Base-by-base conservation (phyloP, 2,329 filamentous ascomycete species). In the Arachnopeziza araneosa region DNA sequence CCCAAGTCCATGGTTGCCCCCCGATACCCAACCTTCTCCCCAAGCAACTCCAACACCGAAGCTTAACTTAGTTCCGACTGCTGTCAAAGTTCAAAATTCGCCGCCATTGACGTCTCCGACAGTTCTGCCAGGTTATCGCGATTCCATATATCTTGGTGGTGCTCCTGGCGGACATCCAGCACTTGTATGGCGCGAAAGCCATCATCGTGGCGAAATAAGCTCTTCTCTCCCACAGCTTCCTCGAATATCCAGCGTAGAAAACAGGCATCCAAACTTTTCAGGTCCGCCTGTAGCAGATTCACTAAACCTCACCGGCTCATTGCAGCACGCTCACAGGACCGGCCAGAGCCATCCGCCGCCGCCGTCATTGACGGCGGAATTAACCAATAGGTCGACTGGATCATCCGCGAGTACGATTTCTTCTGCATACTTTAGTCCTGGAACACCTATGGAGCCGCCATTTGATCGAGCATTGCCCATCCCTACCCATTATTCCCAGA, bases 51-150 rank as follows among this genome's bases (percentile, higher is more conserved):
- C 48, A 23, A 36, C 64, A 21, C 52, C 67, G 12, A 67, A 65
- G 12, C 9, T 63, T 21, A 54, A 59, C 9, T 14, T 63, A 19
- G 52, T 55, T 7, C 44, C 55, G 30, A 60, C 60, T 10, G 24
- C 44, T 22, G 52, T 60, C 8, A 55, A 56, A 17, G 48, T 52
- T 17, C 66, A 66, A 50, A 50, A 19, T 17, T 69, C 69, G 32
- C 65, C 68, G 10, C 56, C 36, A 21, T 52, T 62, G 14, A 48
- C 61, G 10, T 68, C 67, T 21, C 60, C 69, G 5, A 65, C 60
- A 1, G 52, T 66, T 1, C 63, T 72, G n/a, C 69, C 70, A 50
- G 70, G 70, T 6, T 72, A 71, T 63, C 66, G 71, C 6, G 71
- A 72, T n/a, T 68, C 71, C 1, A 66, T 70, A 6, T 65, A 64